These are phyloP conservation scores for Papilionanthe hybrid DNA, from an alignment of 116 monocot species.

Conservation along the genomic window DNA sequence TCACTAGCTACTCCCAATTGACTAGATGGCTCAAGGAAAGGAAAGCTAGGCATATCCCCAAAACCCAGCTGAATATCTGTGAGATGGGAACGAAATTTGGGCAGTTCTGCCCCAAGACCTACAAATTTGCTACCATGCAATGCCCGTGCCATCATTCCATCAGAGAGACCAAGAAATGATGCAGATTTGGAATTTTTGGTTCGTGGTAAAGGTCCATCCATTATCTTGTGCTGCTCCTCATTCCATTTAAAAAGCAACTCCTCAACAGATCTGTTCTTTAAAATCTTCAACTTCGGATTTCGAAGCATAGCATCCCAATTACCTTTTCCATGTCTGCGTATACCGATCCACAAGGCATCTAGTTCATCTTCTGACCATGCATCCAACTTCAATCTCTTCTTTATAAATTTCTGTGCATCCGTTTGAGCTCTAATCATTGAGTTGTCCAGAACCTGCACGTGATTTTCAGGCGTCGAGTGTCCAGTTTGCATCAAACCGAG, in stretches of 20 bases:
- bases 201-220: conserved; percentile 40
- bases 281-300: conserved; percentile 77
- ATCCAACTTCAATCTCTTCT: conserved; percentile 55
- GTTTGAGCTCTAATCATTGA: conserved; percentile 67
- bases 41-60: conserved; percentile 35
- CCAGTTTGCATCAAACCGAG: conserved; percentile 33
- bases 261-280: conserved; percentile 45
- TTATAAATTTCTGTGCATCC: conserved; percentile 39
- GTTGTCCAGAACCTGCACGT: conserved; percentile 81
- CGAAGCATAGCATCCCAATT: conserved; percentile 85
- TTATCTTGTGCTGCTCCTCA: conserved; percentile 76
- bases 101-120: conserved; percentile 31
- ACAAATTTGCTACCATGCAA: conserved; percentile 61
- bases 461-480: conserved; percentile 58
- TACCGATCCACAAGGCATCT: conserved; percentile 96
- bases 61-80: conserved; percentile 73
- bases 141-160: conserved; percentile 85
- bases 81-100: conserved; percentile 68
- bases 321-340: conserved; percentile 88
- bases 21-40: conserved; percentile 22
- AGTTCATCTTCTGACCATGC: conserved; percentile 97
- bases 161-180: conserved; percentile 29
- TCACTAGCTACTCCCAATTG: conserved; percentile 24
- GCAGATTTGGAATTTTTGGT: conserved; percentile 34
- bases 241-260: conserved; percentile 72